Evolutionary conservation across 2,329 filamentous ascomycete species (phyloP).

Genomic region (Mollisiaceae sp.): DNA sequence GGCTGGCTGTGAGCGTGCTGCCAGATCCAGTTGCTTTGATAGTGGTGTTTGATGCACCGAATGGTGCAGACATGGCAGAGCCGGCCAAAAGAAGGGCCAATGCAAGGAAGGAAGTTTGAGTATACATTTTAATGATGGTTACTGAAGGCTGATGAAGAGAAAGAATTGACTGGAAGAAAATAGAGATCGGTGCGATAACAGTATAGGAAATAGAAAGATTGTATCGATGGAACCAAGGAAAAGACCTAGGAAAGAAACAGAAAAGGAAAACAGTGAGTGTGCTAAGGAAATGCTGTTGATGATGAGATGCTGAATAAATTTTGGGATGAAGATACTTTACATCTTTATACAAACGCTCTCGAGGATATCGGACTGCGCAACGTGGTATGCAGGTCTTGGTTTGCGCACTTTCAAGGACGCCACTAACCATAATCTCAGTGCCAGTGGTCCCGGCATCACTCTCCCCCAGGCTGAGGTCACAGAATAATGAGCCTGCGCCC

Average conservation of each 20-base stretch:
- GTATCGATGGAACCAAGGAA: constrained; percentile 7
- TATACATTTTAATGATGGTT: constrained; percentile 3
- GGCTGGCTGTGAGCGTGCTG: not conserved
- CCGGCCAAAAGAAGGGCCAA: not conserved
- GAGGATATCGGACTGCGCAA: not conserved
- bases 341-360: not conserved
- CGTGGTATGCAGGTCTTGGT: not conserved
- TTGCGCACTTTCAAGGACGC: not conserved
- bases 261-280: not conserved
- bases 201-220: constrained; percentile 9
- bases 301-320: constrained; percentile 6
- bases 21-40: not conserved
- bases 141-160: not conserved
- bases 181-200: not conserved
- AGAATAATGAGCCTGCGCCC: not conserved
- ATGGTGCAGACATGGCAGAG: constrained; percentile 1
- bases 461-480: not conserved
- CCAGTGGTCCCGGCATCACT: not conserved
- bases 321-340: not conserved
- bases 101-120: not conserved
- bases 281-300: constrained; percentile 5
- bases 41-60: not conserved
- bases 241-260: constrained; percentile 2
- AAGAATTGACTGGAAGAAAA: not conserved
- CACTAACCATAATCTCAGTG: not conserved